A percentile compares a stretch with the other conserved stretches of the same genome.
Evolutionary conservation across 2,329 filamentous ascomycete genomes (phyloP).

Genomic region (Xylariomycetidae sp.): DNA sequence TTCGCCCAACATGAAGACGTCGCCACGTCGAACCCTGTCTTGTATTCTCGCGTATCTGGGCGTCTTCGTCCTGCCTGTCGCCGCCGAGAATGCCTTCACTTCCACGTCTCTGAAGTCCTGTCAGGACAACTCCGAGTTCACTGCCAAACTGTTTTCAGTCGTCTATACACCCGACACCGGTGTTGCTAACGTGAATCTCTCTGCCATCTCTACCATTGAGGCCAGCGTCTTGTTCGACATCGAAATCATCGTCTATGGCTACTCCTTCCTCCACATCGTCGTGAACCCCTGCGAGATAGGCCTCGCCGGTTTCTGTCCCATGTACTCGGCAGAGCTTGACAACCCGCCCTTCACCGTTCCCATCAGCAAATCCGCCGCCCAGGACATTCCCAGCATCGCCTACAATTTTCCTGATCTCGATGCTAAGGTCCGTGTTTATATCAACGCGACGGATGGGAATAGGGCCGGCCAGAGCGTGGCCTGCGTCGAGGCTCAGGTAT

Average conservation of each 20-base stretch:
- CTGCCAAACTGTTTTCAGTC: conserved; percentile 76
- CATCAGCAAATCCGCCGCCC: too few relatives aligned
- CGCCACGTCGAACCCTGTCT: too few relatives aligned
- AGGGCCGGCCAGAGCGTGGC: conserved; percentile 55
- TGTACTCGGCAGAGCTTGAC: conserved; percentile 65
- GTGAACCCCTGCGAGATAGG: conserved; percentile 65
- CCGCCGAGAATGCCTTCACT: conserved; percentile 19
- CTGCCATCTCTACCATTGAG: conserved; percentile 68
- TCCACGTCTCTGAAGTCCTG: conserved; percentile 67
- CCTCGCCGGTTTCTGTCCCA: conserved; percentile 71
- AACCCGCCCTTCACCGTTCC: too few relatives aligned
- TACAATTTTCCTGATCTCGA: conserved; percentile 82
- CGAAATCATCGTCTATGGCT: conserved; percentile 70
- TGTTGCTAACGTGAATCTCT: conserved; percentile 62
- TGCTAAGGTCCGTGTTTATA: conserved; percentile 67
- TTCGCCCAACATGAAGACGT: too few relatives aligned
- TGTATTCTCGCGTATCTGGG: conserved; percentile 14
- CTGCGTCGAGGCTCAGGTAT: conserved; percentile 75
- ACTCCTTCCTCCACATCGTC: conserved; percentile 53
- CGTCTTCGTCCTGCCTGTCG: conserved; percentile 17
- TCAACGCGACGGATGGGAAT: conserved; percentile 58
- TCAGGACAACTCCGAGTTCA: conserved; percentile 71
- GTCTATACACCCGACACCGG: conserved; percentile 62
- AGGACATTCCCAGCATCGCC: conserved; percentile 68
- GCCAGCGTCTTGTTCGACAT: conserved; percentile 70